Evolutionary conservation across 2,329 filamentous ascomycete genomes (phyloP), one percentile per base, ranked within the genome.

Genomic region (Ophiostoma ips): DNA sequence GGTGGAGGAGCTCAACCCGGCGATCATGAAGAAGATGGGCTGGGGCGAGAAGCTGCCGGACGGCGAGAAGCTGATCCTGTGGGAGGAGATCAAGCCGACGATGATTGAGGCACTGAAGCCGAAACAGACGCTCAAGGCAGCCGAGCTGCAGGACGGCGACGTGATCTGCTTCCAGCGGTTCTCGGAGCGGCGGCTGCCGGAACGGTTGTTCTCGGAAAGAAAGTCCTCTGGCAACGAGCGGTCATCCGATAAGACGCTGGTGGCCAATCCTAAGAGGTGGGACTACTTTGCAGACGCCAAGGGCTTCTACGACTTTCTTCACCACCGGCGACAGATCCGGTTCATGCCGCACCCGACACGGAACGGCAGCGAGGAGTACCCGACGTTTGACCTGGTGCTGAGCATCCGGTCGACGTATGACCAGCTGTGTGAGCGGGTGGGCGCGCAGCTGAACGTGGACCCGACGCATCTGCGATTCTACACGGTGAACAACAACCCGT

Each of bases 21-120:
- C 77, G 30, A 95, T 98, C 53, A 68, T 84, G 52, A 79, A 84
- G 58, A 78, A 83, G 62, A 92, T 96, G 87, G 76, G 79, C 12
- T 96, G 92, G 90, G 77, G 84, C 21, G 76, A 84, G 1, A 87
- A 84, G 55, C 76, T 84, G 4, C 71, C 77, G 3, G 76, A 68
- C 1, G 75, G 77, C 6, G 77, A 82, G 52, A 77, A 75, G 60
- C 63, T 79, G 35, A 63, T 73, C n/a, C 75, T 98, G 19, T 96
- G 82, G 69, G 92, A 98, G 74, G 92, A 98, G 70, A 96, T 98
- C 67, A 98, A 96, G 67, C 88, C 89, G 48, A 86, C 81, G 53
- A 96, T 96, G 89, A 95, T 98, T 57, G 94, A 98, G 62, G 75
- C 78, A 7, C 83, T 98, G 71, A 96, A 95, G 67, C 77, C 83